phyloP scores from a whole-genome alignment of 106 monocot species.

The Amphibolis antarctica region DNA sequence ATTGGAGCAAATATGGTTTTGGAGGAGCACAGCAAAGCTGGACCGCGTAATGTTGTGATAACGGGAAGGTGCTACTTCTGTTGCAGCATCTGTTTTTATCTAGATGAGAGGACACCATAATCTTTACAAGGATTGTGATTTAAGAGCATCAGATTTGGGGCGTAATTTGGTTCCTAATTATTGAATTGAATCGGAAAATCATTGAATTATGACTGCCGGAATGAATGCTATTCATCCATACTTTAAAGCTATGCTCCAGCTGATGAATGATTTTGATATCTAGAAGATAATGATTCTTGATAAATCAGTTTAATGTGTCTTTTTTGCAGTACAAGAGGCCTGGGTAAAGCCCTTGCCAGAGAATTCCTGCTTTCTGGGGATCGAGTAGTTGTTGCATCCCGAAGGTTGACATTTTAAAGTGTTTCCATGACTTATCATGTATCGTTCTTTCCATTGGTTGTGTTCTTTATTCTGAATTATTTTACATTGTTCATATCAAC shows the following conservation, averaged over 20 bases:
- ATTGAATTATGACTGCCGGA: too few relatives aligned
- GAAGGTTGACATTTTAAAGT: constrained; percentile 47
- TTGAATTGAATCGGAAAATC: too few relatives aligned
- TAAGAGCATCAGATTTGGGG: too few relatives aligned
- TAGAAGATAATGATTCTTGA: not conserved
- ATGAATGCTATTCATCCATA: too few relatives aligned
- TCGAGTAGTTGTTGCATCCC: constrained; percentile 84
- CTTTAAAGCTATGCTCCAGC: too few relatives aligned
- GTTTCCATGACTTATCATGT: not conserved
- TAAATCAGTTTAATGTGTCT: not conserved
- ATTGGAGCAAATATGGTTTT: constrained; percentile 85
- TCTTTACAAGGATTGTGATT: too few relatives aligned
- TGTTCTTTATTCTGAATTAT: not conserved
- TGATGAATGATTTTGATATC: too few relatives aligned
- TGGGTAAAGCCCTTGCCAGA: constrained; percentile 96
- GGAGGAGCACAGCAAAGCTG: constrained; percentile 89
- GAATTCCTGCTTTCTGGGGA: constrained; percentile 98
- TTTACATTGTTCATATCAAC: not conserved
- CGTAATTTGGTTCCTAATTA: too few relatives aligned
- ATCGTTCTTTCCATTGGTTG: not conserved
- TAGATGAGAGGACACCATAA: too few relatives aligned
- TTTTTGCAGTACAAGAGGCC: constrained; percentile 71
- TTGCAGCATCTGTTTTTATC: not conserved
- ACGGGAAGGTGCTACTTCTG: constrained; percentile 66
- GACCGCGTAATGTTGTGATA: constrained; percentile 91